Base-by-base conservation (phyloP, 352 stramenopile species). In the Stramenopiles sp. region DNA sequence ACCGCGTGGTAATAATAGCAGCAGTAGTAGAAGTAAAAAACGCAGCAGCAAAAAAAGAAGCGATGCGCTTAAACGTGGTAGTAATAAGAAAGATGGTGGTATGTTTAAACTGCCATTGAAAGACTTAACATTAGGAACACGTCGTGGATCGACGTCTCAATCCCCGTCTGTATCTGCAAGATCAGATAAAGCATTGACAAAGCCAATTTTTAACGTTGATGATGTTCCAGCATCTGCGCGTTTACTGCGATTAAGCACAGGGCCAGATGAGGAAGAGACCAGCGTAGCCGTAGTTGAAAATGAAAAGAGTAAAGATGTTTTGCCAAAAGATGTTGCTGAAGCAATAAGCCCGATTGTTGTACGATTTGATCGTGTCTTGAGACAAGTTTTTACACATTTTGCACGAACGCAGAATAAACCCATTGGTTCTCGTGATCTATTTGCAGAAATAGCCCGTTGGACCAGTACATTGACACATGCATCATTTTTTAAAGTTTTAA, bases 351-450 rank as follows among this genome's bases (percentile, higher is more conserved):
- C 53, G 20, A 27, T 69, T 23, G 53, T 69, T 20, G 27, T 69
- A 27, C 20, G 27, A 27, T 69, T 69, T 69, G 53, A 69, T 27
- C 20, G 53, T 23, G 53, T 69, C 53, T 69, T 69, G 53, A 20
- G 53, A 27, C 53, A 69, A 69, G 27, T 69, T 69, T 69, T 69
- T 69, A 69, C 53, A 20, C 53, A 69, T 69, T 69, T 69, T 69
- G 53, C 53, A 23, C 53, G 53, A 69, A 69, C 53, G 20, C 53
- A 69, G 27, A 69, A 27, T 27, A 69, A 69, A 69, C 53, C 53
- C 20, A 69, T 69, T 69, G 53, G 53, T 23, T 23, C 20, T 27
- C 20, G 27, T 23, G 27, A 69, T 27, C 27, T 69, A 27, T 69
- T 69, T 69, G 53, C 53, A 69, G 53, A 69, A 69, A 69, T 69